These are phyloP conservation scores for Candida nonsorbophila DNA, from an alignment of 805 yeast species.

Conservation along the genomic window DNA sequence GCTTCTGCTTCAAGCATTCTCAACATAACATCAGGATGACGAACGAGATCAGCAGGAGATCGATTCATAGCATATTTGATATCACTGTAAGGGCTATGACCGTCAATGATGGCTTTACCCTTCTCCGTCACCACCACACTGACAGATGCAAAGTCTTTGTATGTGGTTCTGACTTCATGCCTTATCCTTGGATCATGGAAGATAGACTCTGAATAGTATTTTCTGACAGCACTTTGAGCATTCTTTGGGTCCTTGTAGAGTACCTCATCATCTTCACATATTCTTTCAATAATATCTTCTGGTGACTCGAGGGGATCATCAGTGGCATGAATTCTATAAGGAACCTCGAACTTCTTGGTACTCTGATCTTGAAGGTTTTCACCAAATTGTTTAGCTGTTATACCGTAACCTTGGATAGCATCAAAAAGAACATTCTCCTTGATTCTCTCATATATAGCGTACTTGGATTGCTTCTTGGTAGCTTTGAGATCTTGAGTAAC, in stretches of 20 bases:
- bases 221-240: slow-evolving; percentile 69
- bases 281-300: slow-evolving; percentile 47
- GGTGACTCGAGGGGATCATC: slow-evolving; percentile 65
- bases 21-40: slow-evolving; percentile 74
- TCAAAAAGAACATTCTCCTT: slow-evolving; percentile 58
- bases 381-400: slow-evolving; percentile 74
- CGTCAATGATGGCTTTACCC: slow-evolving; percentile 62
- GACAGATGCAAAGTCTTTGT: slow-evolving; percentile 58
- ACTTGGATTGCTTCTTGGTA: slow-evolving; percentile 54
- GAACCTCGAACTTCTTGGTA: slow-evolving; percentile 38
- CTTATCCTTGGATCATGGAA: slow-evolving; percentile 78
- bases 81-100: slow-evolving; percentile 76
- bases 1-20: slow-evolving; percentile 91
- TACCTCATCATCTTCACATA: slow-evolving; percentile 41
- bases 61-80: slow-evolving; percentile 87
- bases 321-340: slow-evolving; percentile 61
- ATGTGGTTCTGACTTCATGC: slow-evolving; percentile 59
- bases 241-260: slow-evolving; percentile 52
- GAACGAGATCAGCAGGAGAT: slow-evolving; percentile 66
- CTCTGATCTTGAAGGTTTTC: slow-evolving; percentile 68
- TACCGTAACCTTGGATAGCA: slow-evolving; percentile 67
- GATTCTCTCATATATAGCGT: slow-evolving; percentile 60
- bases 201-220: slow-evolving; percentile 73
- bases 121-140: slow-evolving; percentile 80
- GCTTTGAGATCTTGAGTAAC: slow-evolving; percentile 12